Evolutionary conservation across 495 filamentous ascomycete species (phyloP), one percentile per base, ranked within the genome.

Genomic region (Penicillium alfredii): DNA sequence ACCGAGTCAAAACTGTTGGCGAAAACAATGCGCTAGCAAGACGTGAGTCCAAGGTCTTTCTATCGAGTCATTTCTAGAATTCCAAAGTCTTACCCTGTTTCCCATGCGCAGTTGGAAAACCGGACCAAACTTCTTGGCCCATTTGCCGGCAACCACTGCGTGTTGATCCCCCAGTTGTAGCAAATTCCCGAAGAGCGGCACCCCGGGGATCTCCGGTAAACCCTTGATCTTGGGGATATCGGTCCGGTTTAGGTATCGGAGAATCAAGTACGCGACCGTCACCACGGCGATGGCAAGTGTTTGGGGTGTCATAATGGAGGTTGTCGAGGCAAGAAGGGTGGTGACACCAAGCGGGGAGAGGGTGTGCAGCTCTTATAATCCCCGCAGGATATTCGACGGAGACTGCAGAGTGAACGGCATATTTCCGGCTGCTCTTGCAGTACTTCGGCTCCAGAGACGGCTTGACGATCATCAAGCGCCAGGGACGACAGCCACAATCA

Each of bases 1-100:
- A 84, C 78, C 1, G 78, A 74, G 19, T 81, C 78, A 43, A 82
- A 81, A 27, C 72, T 75, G 53, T 86, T 86, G 30, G 80, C 79
- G 44, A 83, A 81, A 0, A 86, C 64, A 30, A 84, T 77, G 28
- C 80, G 67, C 72, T 80, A 36, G 27, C 21, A 35, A 5, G 8
- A 20, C 23, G 11, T 35, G 20, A 10, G 11, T 23, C 8, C 16
- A 11, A 3, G 7, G 6, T 6, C 8, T 12, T 17, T 21, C 32
- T 15, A 15, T 38, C 9, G 17, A n/a, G 14, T 19, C 18, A 6
- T 22, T 14, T 24, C 13, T 8, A 1, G 4, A 13, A n/a, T 4
- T 8, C 12, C 3, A 4, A 22, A 9, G 8, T 11, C 56, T 15
- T 47, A 77, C 77, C 59, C 64, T 73, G 41, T 81, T 82, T 8